A percentile compares a stretch with the other conserved stretches of the same genome.
Evolutionary conservation across 352 stramenopile species (phyloP).

Genomic region (Globisporangium splendens): DNA sequence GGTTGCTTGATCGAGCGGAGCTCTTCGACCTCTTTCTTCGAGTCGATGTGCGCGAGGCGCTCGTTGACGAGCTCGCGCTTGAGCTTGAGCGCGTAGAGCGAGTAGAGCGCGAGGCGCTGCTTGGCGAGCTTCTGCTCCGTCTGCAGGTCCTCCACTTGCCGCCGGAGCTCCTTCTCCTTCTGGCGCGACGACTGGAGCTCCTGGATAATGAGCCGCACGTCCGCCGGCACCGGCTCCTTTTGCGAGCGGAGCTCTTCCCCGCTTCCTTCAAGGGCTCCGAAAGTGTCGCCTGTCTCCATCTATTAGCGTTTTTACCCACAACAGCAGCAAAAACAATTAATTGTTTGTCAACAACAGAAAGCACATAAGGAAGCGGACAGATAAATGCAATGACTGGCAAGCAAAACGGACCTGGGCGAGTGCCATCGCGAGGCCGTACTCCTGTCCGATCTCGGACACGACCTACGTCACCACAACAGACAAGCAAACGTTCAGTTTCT

Average conservation of each 20-base stretch:
- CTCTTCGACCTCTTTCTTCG: conserved; percentile 62
- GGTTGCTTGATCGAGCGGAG: conserved; percentile 21
- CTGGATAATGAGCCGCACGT: conserved; percentile 20
- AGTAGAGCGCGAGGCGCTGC: conserved; percentile 53
- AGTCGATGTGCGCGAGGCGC: conserved; percentile 66
- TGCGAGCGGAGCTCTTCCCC: neutral
- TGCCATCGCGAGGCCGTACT: conserved; percentile 17
- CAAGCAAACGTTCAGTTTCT: too few relatives aligned
- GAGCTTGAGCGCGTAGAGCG: conserved; percentile 53
- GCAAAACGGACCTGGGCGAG: conserved; percentile 12
- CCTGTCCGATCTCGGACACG: conserved; percentile 16
- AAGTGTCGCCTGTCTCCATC: conserved; percentile 14
- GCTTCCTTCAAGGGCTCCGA: neutral
- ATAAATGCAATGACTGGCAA: too few relatives aligned
- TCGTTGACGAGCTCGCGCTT: conserved; percentile 78
- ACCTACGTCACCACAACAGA: conserved; percentile 13
- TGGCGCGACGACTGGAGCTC: conserved; percentile 24
- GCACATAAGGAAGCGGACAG: neutral
- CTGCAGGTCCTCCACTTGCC: conserved; percentile 47
- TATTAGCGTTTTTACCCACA: neutral
- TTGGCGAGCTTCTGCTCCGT: conserved; percentile 50
- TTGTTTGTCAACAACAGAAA: neutral
- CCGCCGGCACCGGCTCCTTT: conserved; percentile 2
- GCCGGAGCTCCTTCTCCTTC: conserved; percentile 25
- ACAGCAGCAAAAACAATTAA: too few relatives aligned